phyloP scores from a whole-genome alignment of 1,284 basidiomycete species.

The Apiotrichum sp. region DNA sequence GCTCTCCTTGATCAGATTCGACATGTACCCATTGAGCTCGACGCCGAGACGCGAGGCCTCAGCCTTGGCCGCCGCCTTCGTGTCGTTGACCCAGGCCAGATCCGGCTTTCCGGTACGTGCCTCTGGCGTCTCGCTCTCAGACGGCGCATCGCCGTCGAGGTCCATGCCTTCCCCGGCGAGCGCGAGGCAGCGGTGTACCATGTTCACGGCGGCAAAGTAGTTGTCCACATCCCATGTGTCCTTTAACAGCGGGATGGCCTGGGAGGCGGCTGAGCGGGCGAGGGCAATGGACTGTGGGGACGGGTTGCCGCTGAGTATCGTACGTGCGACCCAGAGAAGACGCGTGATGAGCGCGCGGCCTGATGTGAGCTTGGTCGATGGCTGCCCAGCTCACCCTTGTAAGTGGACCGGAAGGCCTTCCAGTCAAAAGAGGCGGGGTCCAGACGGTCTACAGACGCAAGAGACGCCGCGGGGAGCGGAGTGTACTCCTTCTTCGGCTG shows the following conservation, averaged over 20 bases:
- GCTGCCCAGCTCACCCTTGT: constrained; percentile 26
- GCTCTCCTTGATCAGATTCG: constrained; percentile 44
- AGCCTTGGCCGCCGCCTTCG: constrained; percentile 20
- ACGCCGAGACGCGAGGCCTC: constrained; percentile 31
- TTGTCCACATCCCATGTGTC: constrained; percentile 23
- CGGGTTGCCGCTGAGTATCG: constrained; percentile 15
- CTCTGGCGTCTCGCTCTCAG: constrained; percentile 14
- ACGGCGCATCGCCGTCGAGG: constrained; percentile 6
- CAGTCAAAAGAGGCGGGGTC: constrained; percentile 20
- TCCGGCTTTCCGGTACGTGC: constrained; percentile 18
- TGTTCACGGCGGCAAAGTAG: constrained; percentile 15
- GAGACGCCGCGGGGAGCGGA: not conserved
- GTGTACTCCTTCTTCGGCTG: not conserved
- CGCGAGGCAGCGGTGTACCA: constrained; percentile 6
- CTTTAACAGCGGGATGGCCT: constrained; percentile 29
- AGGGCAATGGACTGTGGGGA: constrained; percentile 16
- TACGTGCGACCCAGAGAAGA: constrained; percentile 21
- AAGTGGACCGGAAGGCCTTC: constrained; percentile 30
- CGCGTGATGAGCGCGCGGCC: constrained; percentile 42
- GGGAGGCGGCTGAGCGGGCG: constrained; percentile 25
- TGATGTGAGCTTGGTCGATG: constrained; percentile 8
- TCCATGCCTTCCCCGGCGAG: constrained; percentile 16
- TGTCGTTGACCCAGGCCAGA: constrained; percentile 29
- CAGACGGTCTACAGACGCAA: constrained; percentile 5
- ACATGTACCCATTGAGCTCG: constrained; percentile 41